Percentiles rank a stretch among this genome's conserved stretches.
Evolutionary conservation across 805 yeast genomes (phyloP).

Genomic region (Kazachstania taianensis): DNA sequence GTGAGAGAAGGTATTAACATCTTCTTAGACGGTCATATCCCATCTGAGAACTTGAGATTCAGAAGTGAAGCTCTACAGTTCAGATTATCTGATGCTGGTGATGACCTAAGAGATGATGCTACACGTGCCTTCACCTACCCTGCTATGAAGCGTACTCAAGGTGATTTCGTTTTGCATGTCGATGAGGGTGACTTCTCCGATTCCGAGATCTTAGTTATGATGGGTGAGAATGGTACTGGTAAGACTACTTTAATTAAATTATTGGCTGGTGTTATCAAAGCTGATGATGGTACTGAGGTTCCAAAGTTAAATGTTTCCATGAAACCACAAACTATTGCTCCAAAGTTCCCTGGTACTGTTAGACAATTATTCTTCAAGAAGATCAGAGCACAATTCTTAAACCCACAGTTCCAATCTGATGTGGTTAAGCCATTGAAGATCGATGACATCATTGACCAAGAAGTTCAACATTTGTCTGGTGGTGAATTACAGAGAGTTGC

Average conservation of each 20-base stretch:
- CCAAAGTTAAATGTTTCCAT: constrained; percentile 88
- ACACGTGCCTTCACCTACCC: constrained; percentile 73
- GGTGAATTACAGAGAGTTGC: constrained; percentile 99
- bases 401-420: constrained; percentile 97
- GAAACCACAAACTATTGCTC: constrained; percentile 99
- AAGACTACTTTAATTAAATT: constrained; percentile 95
- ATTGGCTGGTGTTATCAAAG: constrained; percentile 84
- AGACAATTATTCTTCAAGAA: constrained; percentile 95
- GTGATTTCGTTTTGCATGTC: constrained; percentile 81
- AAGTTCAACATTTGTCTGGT: constrained; percentile 95
- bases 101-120: constrained; percentile 64
- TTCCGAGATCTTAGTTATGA: constrained; percentile 95
- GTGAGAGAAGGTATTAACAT: constrained; percentile 99
- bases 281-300: constrained; percentile 75
- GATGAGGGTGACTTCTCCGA: constrained; percentile 88
- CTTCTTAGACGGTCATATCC: constrained; percentile 96
- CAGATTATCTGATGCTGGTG: constrained; percentile 84
- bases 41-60: constrained; percentile 92
- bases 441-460: constrained; percentile 93
- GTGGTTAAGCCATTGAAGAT: constrained; percentile 91
- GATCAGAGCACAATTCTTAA: constrained; percentile 86
- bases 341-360: constrained; percentile 97
- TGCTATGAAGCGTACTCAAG: constrained; percentile 80
- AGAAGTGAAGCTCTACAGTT: constrained; percentile 93
- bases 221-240: constrained; percentile 99